Evolutionary conservation across 306 rosid species (phyloP), one percentile per base, ranked within the genome.

Genomic region (Comarum palustre): DNA sequence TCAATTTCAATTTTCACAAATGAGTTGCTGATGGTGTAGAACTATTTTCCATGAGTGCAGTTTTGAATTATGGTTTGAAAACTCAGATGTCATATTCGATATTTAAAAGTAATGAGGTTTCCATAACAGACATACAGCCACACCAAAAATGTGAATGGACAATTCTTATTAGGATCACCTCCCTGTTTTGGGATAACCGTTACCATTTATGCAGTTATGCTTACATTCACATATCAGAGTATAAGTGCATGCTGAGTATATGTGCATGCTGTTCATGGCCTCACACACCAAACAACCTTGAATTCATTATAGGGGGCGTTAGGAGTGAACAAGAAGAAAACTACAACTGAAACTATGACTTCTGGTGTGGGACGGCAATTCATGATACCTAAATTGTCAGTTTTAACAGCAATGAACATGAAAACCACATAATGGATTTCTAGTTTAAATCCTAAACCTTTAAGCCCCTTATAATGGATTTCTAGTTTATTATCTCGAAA

Each of bases 251-350:
- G 81, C 29, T 71, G 29, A n/a, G n/a, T 29, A 4, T 20, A 31
- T 6, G 13, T 31, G 62, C 78, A 77, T 42, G 81, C 29, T 71
- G 29, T 41, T 46, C 73, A 68, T 74, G 82, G 67, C 76, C 55
- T 77, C 62, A 69, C 70, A 66, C 66, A 47, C 80, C 62, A 41
- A 68, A 73, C 70, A 24, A 17, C 71, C 68, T 55, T 71, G 19
- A 54, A 38, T 57, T 52, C 19, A 17, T 47, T 60, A 5, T 17
- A 32, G 42, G 22, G 20, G 6, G 15, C 59, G 4, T 5, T 38
- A n/a, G 22, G 24, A 17, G 5, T 4, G 6, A 52, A 31, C 55
- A 43, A 66, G 58, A 45, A 1, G 58, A 68, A 31, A 48, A 68
- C 19, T 13, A 29, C 73, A 0, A 68, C 19, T 29, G 10, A 58